These are phyloP conservation scores for Zygosaccharomyces gambellarensis DNA, from an alignment of 805 yeast genomes.

Conservation along the genomic window DNA sequence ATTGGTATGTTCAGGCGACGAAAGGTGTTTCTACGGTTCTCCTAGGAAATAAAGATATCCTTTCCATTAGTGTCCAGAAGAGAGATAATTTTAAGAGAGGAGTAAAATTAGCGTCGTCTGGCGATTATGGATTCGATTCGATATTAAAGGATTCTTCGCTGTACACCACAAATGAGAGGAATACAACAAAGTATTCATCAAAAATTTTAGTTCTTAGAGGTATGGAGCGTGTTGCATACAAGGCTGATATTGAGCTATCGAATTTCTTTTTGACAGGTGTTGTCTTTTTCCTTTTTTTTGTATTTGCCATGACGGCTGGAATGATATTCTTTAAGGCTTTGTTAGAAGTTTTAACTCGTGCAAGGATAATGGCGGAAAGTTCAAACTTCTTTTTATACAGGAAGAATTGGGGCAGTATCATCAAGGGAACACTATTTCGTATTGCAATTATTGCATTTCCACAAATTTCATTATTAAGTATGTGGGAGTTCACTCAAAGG, in stretches of 20 bases:
- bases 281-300: constrained; percentile 75
- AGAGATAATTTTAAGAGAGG: constrained; percentile 36
- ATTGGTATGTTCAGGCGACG: constrained; percentile 94
- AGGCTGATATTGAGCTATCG: constrained; percentile 82
- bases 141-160: constrained; percentile 46
- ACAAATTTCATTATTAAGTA: constrained; percentile 70
- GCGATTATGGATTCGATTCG: constrained; percentile 43
- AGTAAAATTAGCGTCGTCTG: constrained; percentile 31
- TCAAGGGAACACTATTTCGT: constrained; percentile 86
- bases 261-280: constrained; percentile 82
- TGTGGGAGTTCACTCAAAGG: constrained; percentile 83
- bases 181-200: constrained; percentile 47
- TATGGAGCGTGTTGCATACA: constrained; percentile 82
- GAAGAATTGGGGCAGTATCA: constrained; percentile 73
- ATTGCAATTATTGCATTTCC: constrained; percentile 82
- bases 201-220: constrained; percentile 84
- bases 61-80: constrained; percentile 85
- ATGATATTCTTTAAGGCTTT: constrained; percentile 63
- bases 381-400: constrained; percentile 74
- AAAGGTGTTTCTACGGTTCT: constrained; percentile 85
- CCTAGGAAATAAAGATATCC: constrained; percentile 52
- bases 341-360: constrained; percentile 56
- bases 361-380: constrained; percentile 50
- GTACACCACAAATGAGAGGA: constrained; percentile 70
- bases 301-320: constrained; percentile 52